A percentile compares a stretch with the other conserved stretches of the same genome.
Conservation (phyloP, 768 basidiomycete species). For the Suillus plorans region DNA sequence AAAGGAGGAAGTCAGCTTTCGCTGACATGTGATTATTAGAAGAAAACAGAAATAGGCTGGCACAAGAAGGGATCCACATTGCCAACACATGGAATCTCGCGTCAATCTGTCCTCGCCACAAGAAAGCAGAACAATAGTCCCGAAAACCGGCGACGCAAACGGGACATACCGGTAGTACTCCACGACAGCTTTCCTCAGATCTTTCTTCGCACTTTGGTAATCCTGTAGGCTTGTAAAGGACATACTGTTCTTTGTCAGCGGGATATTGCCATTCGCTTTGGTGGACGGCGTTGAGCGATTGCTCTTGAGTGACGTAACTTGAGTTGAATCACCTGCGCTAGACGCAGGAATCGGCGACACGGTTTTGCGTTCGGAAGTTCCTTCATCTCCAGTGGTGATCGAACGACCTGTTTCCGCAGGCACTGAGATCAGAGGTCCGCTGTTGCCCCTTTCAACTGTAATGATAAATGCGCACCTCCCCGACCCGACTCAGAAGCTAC, state of each 20-base stretch:
- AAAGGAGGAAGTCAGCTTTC: neutral
- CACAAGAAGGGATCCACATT: neutral
- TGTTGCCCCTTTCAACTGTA: neutral
- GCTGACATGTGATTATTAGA: neutral
- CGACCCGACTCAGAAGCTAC: constrained; percentile 16
- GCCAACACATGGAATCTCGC: neutral
- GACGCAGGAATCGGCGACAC: neutral
- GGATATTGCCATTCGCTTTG: neutral
- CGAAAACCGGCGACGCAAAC: constrained; percentile 7
- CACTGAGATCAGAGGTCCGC: constrained; percentile 4
- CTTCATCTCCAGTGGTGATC: neutral
- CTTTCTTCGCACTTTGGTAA: constrained; percentile 82
- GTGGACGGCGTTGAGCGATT: neutral
- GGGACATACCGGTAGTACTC: constrained; percentile 74
- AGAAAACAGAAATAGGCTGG: neutral
- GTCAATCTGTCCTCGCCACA: neutral
- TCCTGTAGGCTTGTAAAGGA: constrained; percentile 58
- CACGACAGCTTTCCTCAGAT: constrained; percentile 76
- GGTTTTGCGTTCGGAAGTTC: neutral
- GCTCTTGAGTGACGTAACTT: neutral
- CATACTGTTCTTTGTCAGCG: neutral
- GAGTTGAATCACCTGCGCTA: neutral
- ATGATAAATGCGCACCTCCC: constrained; percentile 8
- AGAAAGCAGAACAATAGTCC: neutral
- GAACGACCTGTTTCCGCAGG: neutral